A percentile compares a stretch with the other conserved stretches of the same genome.
phyloP scores from a whole-genome alignment of 169 alveolate genomes.

The Babesia gibsoni region DNA sequence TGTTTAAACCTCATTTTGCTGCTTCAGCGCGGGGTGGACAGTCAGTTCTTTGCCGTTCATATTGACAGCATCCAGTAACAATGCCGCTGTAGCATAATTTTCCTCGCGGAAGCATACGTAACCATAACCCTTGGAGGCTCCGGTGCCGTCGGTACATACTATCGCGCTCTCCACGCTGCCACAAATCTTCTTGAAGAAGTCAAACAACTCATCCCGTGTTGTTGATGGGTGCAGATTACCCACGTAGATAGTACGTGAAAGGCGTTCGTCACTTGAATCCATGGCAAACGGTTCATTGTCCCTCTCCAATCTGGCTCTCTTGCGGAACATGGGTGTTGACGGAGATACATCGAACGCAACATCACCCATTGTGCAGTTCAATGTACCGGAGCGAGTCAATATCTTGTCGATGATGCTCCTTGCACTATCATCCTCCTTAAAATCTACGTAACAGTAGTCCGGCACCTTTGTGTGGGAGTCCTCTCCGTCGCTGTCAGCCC shows the following conservation, averaged over 20 bases:
- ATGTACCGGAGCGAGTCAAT: conserved; percentile 7
- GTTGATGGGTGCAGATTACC: conserved; percentile 39
- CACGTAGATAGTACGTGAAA: conserved; percentile 47
- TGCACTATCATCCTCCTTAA: conserved; percentile 61
- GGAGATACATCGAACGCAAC: conserved; percentile 63
- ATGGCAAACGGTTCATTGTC: conserved; percentile 23
- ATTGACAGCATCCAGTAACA: conserved; percentile 33
- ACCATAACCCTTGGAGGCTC: conserved; percentile 64
- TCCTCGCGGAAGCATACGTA: conserved; percentile 51
- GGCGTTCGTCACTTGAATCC: conserved; percentile 39
- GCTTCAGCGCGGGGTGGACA: neutral
- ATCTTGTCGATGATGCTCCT: conserved; percentile 53
- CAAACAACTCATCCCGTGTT: conserved; percentile 27
- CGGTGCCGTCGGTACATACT: conserved; percentile 45
- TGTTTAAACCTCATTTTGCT: neutral
- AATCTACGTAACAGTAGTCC: conserved; percentile 65
- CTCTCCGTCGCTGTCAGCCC: conserved; percentile 2
- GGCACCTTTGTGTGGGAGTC: conserved; percentile 10
- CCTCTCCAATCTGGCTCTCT: conserved; percentile 36
- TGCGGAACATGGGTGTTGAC: conserved; percentile 62
- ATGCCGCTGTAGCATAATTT: conserved; percentile 44
- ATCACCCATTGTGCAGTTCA: conserved; percentile 50
- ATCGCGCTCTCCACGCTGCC: conserved; percentile 37
- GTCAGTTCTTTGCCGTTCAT: conserved; percentile 49
- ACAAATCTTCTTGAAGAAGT: conserved; percentile 43